Conservation (phyloP, 768 basidiomycete species). For the Termitomyces bulborhizus region DNA sequence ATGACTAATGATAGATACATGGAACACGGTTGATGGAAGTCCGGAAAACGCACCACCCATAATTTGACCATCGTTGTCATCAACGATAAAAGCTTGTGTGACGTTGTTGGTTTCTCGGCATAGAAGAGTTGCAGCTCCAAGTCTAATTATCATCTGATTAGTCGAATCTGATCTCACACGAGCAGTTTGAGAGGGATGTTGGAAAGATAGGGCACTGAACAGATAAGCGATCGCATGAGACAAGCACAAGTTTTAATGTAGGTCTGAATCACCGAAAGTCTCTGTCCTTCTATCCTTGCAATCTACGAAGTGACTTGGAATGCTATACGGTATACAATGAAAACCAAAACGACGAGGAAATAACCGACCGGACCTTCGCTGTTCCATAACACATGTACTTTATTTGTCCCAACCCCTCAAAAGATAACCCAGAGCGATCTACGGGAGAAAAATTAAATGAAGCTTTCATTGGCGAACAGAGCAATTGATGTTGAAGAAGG, state of each 20-base stretch:
- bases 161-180: neutral
- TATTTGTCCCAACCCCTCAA: neutral
- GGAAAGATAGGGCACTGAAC: neutral
- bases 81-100: neutral
- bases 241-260: neutral
- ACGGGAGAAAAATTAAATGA: neutral
- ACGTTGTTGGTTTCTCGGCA: neutral
- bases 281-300: neutral
- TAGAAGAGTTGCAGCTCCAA: too few relatives aligned
- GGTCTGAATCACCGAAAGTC: neutral
- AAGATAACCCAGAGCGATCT: neutral
- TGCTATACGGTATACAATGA: neutral
- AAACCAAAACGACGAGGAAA: neutral
- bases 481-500: neutral
- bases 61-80: too few relatives aligned
- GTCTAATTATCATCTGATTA: neutral
- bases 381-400: neutral
- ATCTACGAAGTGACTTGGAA: neutral
- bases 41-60: neutral
- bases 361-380: neutral
- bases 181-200: neutral
- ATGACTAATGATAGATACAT: neutral
- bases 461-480: too few relatives aligned
- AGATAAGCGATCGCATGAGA: neutral
- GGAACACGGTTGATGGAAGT: neutral